Conservation (phyloP, 345 rosid species). For the Citrus australasica region DNA sequence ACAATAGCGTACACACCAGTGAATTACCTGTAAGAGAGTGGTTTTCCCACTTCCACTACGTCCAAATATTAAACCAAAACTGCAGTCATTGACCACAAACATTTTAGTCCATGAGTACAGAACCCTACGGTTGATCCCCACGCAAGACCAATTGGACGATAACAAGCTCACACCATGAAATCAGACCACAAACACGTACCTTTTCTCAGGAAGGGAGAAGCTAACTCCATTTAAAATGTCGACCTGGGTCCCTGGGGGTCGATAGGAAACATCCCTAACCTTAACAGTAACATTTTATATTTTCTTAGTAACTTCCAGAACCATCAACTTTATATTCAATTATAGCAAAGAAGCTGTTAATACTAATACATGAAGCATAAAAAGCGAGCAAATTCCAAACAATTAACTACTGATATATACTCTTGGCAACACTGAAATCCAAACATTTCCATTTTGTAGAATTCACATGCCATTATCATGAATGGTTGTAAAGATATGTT, state of each 20-base stretch:
- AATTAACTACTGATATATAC: not conserved
- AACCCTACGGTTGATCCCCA: not conserved
- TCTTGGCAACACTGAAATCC: not conserved
- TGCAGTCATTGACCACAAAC: conserved; percentile 25
- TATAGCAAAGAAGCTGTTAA: not conserved
- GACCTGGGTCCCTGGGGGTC: conserved; percentile 78
- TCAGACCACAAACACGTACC: conserved; percentile 30
- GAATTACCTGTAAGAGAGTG: conserved; percentile 76
- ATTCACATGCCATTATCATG: too few species aligned
- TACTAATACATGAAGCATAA: not conserved
- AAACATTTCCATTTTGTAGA: too few species aligned
- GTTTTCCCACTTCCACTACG: conserved; percentile 97
- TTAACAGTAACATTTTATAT: conserved; percentile 14
- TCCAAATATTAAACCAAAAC: conserved; percentile 95
- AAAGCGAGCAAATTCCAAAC: not conserved
- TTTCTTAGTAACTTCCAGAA: conserved; percentile 16
- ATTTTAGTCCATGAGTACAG: not conserved
- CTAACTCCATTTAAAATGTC: conserved; percentile 68
- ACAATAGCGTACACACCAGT: not conserved
- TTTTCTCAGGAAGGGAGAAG: conserved; percentile 74
- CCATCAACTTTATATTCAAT: not conserved
- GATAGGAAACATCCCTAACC: conserved; percentile 67
- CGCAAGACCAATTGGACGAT: not conserved
- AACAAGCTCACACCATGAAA: not conserved
- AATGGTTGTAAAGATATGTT: not conserved